Conservation (phyloP, 139 green algal genomes). For the Pseudopediastrum boryanum region DNA sequence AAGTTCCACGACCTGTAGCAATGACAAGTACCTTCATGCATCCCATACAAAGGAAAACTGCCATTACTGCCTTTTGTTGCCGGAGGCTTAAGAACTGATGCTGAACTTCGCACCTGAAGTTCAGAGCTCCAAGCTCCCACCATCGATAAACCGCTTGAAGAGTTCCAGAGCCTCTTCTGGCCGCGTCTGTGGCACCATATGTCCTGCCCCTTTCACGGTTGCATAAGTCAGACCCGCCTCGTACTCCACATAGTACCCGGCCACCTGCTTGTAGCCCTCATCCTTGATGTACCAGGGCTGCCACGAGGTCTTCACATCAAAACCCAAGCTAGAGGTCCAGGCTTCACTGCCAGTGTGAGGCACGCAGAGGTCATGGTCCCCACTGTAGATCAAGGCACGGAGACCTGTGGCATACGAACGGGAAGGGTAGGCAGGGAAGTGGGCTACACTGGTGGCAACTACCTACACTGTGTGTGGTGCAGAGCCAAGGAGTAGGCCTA, state of each 20-base stretch:
- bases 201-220: constrained; percentile 78
- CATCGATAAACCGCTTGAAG: constrained; percentile 56
- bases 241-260: constrained; percentile 70
- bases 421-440: not conserved
- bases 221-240: constrained; percentile 65
- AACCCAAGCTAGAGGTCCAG: constrained; percentile 62
- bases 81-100: too few species aligned
- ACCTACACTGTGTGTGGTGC: too few species aligned
- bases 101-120: too few species aligned
- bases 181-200: constrained; percentile 84
- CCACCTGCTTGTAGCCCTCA: constrained; percentile 60
- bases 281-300: constrained; percentile 61
- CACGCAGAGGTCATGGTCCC: constrained; percentile 82
- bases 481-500: too few species aligned
- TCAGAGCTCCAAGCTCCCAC: constrained; percentile 6
- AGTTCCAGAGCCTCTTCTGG: constrained; percentile 68
- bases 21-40: too few species aligned
- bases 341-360: constrained; percentile 82
- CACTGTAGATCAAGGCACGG: constrained; percentile 76
- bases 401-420: constrained; percentile 45
- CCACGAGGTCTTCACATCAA: constrained; percentile 45
- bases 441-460: too few species aligned
- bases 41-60: too few species aligned
- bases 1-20: too few species aligned
- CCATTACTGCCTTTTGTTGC: too few species aligned